These are phyloP conservation scores for Rhynchosporium secalis DNA, from an alignment of 2,329 filamentous ascomycete genomes.

Conservation along the genomic window DNA sequence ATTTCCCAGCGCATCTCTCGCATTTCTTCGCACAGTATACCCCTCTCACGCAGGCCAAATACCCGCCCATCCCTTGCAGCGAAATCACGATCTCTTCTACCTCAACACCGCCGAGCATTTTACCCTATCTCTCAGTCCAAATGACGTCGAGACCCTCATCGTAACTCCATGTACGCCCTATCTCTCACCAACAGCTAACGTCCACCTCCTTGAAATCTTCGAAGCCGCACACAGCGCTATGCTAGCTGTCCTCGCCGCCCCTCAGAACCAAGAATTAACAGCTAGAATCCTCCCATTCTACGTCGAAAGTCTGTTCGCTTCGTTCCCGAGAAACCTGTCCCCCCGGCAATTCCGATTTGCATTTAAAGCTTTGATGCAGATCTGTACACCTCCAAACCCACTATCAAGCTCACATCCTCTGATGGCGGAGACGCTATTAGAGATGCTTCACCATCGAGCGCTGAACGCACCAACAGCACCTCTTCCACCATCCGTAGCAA, in stretches of 20 bases:
- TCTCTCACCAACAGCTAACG: slow-evolving; percentile 47
- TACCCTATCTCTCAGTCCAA: slow-evolving; percentile 56
- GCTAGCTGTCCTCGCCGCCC: slow-evolving; percentile 66
- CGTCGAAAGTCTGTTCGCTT: slow-evolving; percentile 64
- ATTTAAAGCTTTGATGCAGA: slow-evolving; percentile 66
- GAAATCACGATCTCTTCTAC: slow-evolving; percentile 70
- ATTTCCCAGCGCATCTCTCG: slow-evolving; percentile 58
- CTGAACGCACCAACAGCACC: slow-evolving; percentile 52
- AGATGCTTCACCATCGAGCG: slow-evolving; percentile 62
- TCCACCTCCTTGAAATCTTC: slow-evolving; percentile 62
- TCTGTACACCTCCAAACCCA: slow-evolving; percentile 64
- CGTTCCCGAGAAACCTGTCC: slow-evolving; percentile 66
- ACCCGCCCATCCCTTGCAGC: slow-evolving; percentile 62
- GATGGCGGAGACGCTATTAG: slow-evolving; percentile 63
- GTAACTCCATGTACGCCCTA: slow-evolving; percentile 65
- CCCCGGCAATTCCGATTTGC: slow-evolving; percentile 69
- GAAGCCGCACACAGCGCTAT: slow-evolving; percentile 71
- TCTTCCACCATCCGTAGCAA: slow-evolving; percentile 37
- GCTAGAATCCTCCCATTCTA: slow-evolving; percentile 66
- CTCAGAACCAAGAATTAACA: slow-evolving; percentile 61
- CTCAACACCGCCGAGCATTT: slow-evolving; percentile 72
- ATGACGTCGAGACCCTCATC: slow-evolving; percentile 60
- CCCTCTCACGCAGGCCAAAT: slow-evolving; percentile 50
- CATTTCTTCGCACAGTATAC: slow-evolving; percentile 50
- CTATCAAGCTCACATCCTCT: slow-evolving; percentile 62